Percentiles rank a stretch among this genome's conserved stretches.
Evolutionary conservation across 1,284 basidiomycete genomes (phyloP).

Genomic region (Trichosporon coremiiforme): DNA sequence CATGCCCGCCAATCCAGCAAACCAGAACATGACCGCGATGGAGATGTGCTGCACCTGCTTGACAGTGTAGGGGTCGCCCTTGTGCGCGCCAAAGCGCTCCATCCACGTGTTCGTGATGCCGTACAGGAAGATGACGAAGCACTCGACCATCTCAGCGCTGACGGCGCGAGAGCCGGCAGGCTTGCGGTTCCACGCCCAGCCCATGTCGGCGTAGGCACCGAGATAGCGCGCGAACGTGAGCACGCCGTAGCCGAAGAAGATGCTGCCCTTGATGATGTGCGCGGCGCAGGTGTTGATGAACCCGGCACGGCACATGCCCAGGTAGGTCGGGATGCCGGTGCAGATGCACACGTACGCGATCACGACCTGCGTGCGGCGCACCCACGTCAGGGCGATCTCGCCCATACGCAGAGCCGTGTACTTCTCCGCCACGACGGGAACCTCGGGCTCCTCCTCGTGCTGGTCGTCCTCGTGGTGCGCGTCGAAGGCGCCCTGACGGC

Average conservation of each 20-base stretch:
- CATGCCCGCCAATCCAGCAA: constrained; percentile 86
- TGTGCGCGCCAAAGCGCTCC: constrained; percentile 82
- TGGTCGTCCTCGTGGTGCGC: constrained; percentile 27
- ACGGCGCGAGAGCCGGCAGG: constrained; percentile 54
- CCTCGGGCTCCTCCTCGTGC: constrained; percentile 18
- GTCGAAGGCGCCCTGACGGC: constrained; percentile 38
- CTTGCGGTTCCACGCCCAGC: constrained; percentile 89
- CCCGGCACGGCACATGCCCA: constrained; percentile 54
- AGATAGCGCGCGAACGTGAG: constrained; percentile 87
- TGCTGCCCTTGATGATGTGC: constrained; percentile 89
- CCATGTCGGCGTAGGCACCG: constrained; percentile 80
- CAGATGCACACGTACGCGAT: constrained; percentile 48
- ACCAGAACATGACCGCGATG: constrained; percentile 88
- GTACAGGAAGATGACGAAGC: constrained; percentile 81
- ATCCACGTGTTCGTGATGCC: constrained; percentile 94
- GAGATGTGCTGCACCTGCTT: constrained; percentile 95
- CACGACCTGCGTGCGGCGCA: constrained; percentile 46
- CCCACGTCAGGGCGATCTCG: constrained; percentile 43
- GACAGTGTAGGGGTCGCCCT: constrained; percentile 83
- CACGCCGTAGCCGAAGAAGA: constrained; percentile 89
- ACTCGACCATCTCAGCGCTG: constrained; percentile 87
- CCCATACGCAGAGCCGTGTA: constrained; percentile 20
- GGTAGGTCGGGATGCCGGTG: constrained; percentile 43
- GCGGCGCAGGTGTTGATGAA: constrained; percentile 83
- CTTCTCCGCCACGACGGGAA: not conserved